A percentile compares a stretch with the other conserved stretches of the same genome.
These are phyloP conservation scores for Thielaviopsis euricoi DNA, from an alignment of 2,329 filamentous ascomycete species.

Conservation along the genomic window DNA sequence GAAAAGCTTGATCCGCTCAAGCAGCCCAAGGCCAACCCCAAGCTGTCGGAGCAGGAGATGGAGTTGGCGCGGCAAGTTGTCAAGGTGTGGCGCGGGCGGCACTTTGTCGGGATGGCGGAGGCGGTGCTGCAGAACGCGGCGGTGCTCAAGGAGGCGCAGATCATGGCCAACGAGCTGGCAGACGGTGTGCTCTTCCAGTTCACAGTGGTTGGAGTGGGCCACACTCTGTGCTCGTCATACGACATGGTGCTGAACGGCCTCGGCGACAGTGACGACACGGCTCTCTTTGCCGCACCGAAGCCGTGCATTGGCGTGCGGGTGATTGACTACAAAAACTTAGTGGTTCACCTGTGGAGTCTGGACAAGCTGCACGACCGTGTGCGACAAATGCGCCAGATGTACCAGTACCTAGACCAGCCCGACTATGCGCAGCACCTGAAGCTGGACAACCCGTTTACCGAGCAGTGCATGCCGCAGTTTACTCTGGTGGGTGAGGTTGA, in stretches of 20 bases:
- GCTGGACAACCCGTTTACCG: constrained; percentile 82
- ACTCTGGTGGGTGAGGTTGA: constrained; percentile 86
- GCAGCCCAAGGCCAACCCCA: constrained; percentile 41
- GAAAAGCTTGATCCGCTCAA: constrained; percentile 55
- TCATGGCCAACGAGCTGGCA: constrained; percentile 94
- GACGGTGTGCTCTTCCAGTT: constrained; percentile 93
- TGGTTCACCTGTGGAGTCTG: constrained; percentile 86
- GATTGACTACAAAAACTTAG: constrained; percentile 72
- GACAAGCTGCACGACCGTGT: constrained; percentile 81
- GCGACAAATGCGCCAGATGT: constrained; percentile 86
- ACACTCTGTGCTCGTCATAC: constrained; percentile 82
- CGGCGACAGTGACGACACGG: constrained; percentile 66
- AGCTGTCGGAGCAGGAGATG: constrained; percentile 56
- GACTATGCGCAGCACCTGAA: constrained; percentile 90
- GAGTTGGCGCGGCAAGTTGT: constrained; percentile 49
- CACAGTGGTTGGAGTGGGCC: constrained; percentile 73
- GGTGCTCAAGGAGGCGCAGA: constrained; percentile 82
- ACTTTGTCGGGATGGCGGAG: constrained; percentile 90
- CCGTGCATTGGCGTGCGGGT: constrained; percentile 84
- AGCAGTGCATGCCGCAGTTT: constrained; percentile 80
- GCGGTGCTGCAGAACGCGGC: constrained; percentile 76
- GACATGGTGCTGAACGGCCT: constrained; percentile 90
- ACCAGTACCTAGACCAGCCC: constrained; percentile 88
- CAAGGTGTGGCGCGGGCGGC: constrained; percentile 63
- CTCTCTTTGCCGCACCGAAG: constrained; percentile 66